Base-by-base conservation (phyloP, 768 basidiomycete genomes). In the Lepiota brunneoincarnata region DNA sequence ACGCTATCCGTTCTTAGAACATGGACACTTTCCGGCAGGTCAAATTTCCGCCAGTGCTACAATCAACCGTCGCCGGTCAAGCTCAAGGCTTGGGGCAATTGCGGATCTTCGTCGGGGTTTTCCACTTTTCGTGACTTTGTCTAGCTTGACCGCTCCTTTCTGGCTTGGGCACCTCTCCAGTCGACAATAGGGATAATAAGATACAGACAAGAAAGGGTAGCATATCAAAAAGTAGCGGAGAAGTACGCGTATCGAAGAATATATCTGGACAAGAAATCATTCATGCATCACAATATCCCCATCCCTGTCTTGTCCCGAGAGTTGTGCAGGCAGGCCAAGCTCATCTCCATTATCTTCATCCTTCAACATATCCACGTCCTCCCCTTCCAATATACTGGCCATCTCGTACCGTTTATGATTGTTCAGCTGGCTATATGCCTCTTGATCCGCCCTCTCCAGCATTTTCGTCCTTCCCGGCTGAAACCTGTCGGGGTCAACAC, bases 401-500 rank as follows among this genome's bases (percentile, higher is more conserved):
- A 31, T 31, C 7, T 31, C 58, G 56, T 63, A 39, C 47, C 63
- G 69, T 65, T 75, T 63, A 58, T 77, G 74, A 10, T 64, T 63
- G 54, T 74, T 70, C 51, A 87, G 54, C 46, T 74, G 75, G 15
- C 54, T 56, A 20, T 72, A 60, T 3, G 83, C 83, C 41, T 75
- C 74, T 45, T 58, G 66, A 53, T 83, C 82, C 20, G 84, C 86
- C 49, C 86, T 86, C 56, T 76, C 74, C 35, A 91, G 60, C 86
- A 89, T 89, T 49, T 59, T 62, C 47, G 71, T 55, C 11, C 89
- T 73, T 28, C 66, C 70, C 12, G 70, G 60, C 65, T 81, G 83
- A 74, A 83, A 85, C 21, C 67, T 67, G 36, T 72, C 69, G n/a
- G 89, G 86, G 57, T 90, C 88, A 65, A 89, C 83, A 26, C 83